These are phyloP conservation scores for Aspergillus caelatus DNA, from an alignment of 2,329 filamentous ascomycete genomes.

Conservation along the genomic window DNA sequence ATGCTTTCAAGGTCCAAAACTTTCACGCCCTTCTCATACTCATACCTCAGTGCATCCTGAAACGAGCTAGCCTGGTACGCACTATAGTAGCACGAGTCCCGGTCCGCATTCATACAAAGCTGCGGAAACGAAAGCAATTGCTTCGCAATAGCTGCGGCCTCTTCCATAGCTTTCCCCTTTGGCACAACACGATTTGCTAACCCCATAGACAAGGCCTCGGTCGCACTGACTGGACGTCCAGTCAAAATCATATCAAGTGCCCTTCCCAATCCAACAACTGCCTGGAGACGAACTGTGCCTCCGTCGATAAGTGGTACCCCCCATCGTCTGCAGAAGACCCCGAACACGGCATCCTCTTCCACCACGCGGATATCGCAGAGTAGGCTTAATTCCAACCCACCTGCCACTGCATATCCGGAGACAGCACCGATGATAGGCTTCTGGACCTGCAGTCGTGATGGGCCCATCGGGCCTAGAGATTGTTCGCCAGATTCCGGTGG, in stretches of 20 bases:
- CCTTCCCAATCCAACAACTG: constrained; percentile 55
- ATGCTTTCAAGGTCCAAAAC: constrained; percentile 51
- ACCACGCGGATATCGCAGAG: constrained; percentile 43
- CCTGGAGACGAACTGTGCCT: constrained; percentile 57
- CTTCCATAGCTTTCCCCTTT: constrained; percentile 53
- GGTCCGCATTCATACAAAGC: constrained; percentile 55
- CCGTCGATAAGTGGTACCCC: constrained; percentile 57
- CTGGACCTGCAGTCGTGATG: constrained; percentile 34
- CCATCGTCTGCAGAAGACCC: constrained; percentile 57
- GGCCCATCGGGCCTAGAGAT: constrained; percentile 51
- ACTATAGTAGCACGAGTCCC: constrained; percentile 53
- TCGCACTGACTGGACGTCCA: constrained; percentile 51
- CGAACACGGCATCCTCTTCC: constrained; percentile 34
- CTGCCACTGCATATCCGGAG: constrained; percentile 41
- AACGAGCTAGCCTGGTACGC: constrained; percentile 53
- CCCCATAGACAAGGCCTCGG: constrained; percentile 56
- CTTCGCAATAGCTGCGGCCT: constrained; percentile 52
- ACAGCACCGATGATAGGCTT: constrained; percentile 44
- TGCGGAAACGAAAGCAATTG: constrained; percentile 55
- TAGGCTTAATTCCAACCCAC: constrained; percentile 39
- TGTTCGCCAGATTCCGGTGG: constrained; percentile 7
- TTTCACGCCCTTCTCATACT: constrained; percentile 49
- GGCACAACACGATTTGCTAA: constrained; percentile 57
- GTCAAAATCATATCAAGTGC: constrained; percentile 63
- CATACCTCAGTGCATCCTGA: constrained; percentile 53